Evolutionary conservation across 768 basidiomycete species (phyloP).

Genomic region (Calocera viscosa): DNA sequence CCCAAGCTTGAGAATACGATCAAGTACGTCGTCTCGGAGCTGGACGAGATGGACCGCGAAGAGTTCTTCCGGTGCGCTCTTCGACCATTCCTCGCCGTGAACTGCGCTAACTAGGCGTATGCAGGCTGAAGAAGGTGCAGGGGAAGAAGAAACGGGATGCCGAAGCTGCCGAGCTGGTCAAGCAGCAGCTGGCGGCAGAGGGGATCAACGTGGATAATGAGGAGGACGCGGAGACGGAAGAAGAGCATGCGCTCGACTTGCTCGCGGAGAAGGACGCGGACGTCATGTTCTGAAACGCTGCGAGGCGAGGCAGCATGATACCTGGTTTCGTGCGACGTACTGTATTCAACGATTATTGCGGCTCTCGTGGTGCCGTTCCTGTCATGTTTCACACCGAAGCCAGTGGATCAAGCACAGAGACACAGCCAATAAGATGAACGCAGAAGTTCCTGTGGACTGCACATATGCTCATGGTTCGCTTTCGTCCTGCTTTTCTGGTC

Average conservation of each 20-base stretch:
- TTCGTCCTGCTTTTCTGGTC: background rate
- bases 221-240: constrained; percentile 23
- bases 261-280: constrained; percentile 81
- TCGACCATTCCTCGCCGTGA: background rate
- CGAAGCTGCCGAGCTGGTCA: constrained; percentile 29
- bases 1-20: constrained; percentile 94
- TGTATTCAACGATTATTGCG: background rate
- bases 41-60: constrained; percentile 97
- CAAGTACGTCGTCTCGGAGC: constrained; percentile 91
- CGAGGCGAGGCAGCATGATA: background rate
- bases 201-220: constrained; percentile 24
- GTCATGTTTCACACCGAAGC: no score
- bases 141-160: constrained; percentile 89
- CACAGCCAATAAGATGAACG: no score
- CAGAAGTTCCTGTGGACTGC: no score
- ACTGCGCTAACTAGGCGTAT: constrained; percentile 28
- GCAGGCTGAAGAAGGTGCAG: constrained; percentile 89
- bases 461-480: background rate
- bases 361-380: background rate
- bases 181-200: constrained; percentile 17
- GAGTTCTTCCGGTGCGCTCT: constrained; percentile 70
- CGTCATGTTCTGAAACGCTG: constrained; percentile 61
- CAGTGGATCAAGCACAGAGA: no score
- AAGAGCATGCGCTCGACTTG: constrained; percentile 40
- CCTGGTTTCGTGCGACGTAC: background rate